phyloP scores from a whole-genome alignment of 1,284 basidiomycete genomes.

The Peniophora sp. region DNA sequence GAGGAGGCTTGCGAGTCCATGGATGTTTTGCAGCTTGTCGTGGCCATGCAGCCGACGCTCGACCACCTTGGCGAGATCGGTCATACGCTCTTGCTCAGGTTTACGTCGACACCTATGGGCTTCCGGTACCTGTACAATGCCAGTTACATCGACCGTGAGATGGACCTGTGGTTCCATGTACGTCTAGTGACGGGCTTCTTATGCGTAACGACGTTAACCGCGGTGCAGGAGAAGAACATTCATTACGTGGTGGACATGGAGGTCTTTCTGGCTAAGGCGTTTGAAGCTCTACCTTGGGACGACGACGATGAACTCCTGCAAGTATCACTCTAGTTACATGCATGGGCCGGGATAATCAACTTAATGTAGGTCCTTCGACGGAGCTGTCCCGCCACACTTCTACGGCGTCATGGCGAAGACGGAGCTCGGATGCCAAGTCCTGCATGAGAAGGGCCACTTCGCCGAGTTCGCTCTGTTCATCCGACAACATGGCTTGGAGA shows the following conservation, averaged over 20 bases:
- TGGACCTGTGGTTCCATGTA: conserved; percentile 94
- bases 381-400: conserved; percentile 90
- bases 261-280: conserved; percentile 73
- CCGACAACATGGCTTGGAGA: conserved; percentile 79
- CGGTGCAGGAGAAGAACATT: conserved; percentile 70
- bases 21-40: conserved; percentile 82
- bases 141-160: conserved; percentile 89
- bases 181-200: conserved; percentile 17
- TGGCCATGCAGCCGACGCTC: conserved; percentile 89
- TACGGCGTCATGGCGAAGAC: conserved; percentile 98
- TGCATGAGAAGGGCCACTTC: conserved; percentile 89
- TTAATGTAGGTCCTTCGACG: conserved; percentile 63
- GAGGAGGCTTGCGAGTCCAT: conserved; percentile 86
- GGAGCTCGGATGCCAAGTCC: conserved; percentile 83
- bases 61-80: conserved; percentile 94
- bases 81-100: conserved; percentile 84
- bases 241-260: conserved; percentile 86
- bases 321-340: conserved; percentile 15
- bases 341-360: not conserved
- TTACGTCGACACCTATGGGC: conserved; percentile 91
- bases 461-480: conserved; percentile 88
- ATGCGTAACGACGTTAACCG: conserved; percentile 3
- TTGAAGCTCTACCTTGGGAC: conserved; percentile 49
- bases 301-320: conserved; percentile 62
- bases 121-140: conserved; percentile 89